Base-by-base conservation (phyloP, 495 filamentous ascomycete genomes). In the Hypoxylon crocopeplum region DNA sequence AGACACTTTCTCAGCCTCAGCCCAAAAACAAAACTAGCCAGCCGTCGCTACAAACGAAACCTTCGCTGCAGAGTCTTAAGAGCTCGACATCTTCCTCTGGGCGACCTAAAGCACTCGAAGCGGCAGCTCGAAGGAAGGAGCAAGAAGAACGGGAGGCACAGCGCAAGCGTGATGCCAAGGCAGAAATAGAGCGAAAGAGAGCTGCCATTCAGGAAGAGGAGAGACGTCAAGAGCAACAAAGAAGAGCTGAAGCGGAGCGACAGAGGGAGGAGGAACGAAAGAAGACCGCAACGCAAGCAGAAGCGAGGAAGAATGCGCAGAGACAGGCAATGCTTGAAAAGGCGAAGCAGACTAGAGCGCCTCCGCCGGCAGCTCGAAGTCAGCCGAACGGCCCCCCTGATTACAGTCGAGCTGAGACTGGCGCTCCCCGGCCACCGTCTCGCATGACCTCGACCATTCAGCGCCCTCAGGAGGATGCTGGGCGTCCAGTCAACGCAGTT, bases 91-190 rank as follows among this genome's bases (percentile, higher is more conserved):
- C 87, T n/a, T 85, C 84, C 27, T 64, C 77, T 22, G 81, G 69
- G 64, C 85, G 78, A 61, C 83, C 71, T 49, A 91, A 82, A 69
- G 87, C 79, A 44, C 78, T 83, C 19, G 84, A 86, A 29, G 77
- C 81, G 20, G 86, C 85, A n/a, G 89, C 88, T 39, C 83, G 82
- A 61, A 90, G 90, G 70, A 90, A 86, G 61, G 89, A 93, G 62
- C 84, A 87, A 64, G 91, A 94, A 61, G 89, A 93, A 67, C 84
- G 83, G 27, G 88, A 88, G 37, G 82, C 84, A 13, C 86, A 90
- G 59, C 85, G 87, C n/a, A 92, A 87, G 66, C 86, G 86, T 21
- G 89, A 95, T 20, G 86, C 86, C 24, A 90, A 90, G 70, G 82
- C 82, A 0, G 90, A 93, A 61, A 70, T 87, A 19, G 91, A 94